Evolutionary conservation across 441 rosid genomes (phyloP).

Genomic region (Erysimum cheiri): DNA sequence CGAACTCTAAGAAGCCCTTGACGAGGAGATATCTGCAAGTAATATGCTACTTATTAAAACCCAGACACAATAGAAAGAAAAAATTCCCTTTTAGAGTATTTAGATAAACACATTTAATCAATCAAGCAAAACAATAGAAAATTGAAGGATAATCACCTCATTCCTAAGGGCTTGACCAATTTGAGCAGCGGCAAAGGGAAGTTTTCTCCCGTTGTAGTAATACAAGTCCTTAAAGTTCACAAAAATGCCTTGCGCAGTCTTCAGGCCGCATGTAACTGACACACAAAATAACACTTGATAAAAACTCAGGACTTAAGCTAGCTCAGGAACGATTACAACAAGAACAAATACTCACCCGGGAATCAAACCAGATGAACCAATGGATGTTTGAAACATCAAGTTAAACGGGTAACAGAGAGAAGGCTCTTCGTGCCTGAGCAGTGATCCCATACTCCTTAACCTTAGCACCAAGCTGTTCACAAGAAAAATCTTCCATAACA

Average conservation of each 20-base stretch:
- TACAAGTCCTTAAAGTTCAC: too few species aligned
- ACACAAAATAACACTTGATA: not conserved
- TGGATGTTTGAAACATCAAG: slow-evolving; percentile 63
- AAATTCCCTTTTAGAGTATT: too few species aligned
- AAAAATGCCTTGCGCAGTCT: slow-evolving; percentile 64
- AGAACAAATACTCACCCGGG: slow-evolving; percentile 46
- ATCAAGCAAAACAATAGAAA: too few species aligned
- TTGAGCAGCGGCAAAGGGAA: slow-evolving; percentile 66
- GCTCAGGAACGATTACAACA: not conserved
- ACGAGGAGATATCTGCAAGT: slow-evolving; percentile 33
- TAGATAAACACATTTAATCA: too few species aligned
- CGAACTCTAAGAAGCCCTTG: not conserved
- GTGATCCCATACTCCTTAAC: slow-evolving; percentile 67
- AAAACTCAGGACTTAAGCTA: not conserved
- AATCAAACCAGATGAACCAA: slow-evolving; percentile 58
- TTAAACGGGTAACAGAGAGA: slow-evolving; percentile 59
- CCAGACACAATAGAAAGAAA: too few species aligned
- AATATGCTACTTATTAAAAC: not conserved
- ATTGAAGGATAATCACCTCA: slow-evolving; percentile 43
- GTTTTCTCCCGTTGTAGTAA: slow-evolving; percentile 57
- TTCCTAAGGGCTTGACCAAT: slow-evolving; percentile 68
- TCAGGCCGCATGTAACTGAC: slow-evolving; percentile 67
- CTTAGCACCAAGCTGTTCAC: slow-evolving; percentile 76
- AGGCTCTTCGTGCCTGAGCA: slow-evolving; percentile 55
- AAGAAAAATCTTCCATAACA: slow-evolving; percentile 60